A percentile compares a stretch with the other conserved stretches of the same genome.
These are phyloP conservation scores for Coniosporium apollinis DNA, from an alignment of 495 filamentous ascomycete species.

Conservation along the genomic window DNA sequence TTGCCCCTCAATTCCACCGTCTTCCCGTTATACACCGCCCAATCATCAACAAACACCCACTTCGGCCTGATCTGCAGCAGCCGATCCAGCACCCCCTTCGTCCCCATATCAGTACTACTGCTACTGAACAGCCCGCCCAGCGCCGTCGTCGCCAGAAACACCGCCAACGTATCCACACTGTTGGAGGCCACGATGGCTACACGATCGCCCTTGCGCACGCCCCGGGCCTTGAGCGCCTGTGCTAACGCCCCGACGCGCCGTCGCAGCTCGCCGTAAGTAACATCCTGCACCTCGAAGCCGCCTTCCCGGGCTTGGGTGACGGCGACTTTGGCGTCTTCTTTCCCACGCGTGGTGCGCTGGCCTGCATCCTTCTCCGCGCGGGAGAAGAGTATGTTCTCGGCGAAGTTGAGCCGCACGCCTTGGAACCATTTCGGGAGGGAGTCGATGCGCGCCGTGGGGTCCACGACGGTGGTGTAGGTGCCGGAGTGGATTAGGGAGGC, in stretches of 20 bases:
- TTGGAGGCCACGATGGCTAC: constrained; percentile 56
- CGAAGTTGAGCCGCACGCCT: constrained; percentile 44
- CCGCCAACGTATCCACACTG: constrained; percentile 49
- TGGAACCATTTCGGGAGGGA: constrained; percentile 50
- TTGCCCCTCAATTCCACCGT: constrained; percentile 51
- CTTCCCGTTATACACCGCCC: constrained; percentile 63
- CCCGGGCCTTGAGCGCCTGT: constrained; percentile 43
- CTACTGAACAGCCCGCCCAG: constrained; percentile 56
- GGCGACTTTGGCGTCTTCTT: constrained; percentile 54
- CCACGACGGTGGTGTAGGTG: constrained; percentile 30
- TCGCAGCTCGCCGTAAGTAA: constrained; percentile 49
- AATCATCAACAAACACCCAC: constrained; percentile 65
- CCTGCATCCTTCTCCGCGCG: constrained; percentile 12
- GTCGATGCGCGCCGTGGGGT: constrained; percentile 51
- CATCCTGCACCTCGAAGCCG: constrained; percentile 32
- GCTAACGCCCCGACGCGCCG: constrained; percentile 35
- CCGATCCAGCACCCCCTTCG: constrained; percentile 58
- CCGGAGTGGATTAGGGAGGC: constrained; percentile 39
- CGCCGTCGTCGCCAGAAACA: constrained; percentile 46
- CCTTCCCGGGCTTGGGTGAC: constrained; percentile 60
- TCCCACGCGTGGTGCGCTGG: constrained; percentile 30
- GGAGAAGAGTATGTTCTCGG: constrained; percentile 46
- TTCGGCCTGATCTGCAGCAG: constrained; percentile 53
- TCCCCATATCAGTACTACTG: constrained; percentile 64
- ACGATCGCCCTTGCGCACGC: constrained; percentile 51